Evolutionary conservation across 2,329 filamentous ascomycete species (phyloP).

Genomic region (Scedosporium minutisporum): DNA sequence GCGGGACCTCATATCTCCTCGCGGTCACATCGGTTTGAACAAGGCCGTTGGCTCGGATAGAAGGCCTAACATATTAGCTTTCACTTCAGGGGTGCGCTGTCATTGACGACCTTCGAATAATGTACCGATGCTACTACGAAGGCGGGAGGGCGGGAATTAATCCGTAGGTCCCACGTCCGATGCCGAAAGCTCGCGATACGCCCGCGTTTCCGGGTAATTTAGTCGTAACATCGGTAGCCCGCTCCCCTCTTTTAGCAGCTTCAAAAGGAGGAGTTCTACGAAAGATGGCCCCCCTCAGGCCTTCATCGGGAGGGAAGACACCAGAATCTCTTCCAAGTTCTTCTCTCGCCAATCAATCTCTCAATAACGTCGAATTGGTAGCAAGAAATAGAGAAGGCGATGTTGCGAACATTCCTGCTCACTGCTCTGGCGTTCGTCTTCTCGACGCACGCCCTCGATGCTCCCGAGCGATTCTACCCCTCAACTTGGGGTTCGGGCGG

Average conservation of each 20-base stretch:
- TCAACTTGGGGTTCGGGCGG: conserved; percentile 1
- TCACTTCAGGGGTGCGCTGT: background rate
- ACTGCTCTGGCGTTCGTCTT: background rate
- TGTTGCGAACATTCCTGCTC: background rate
- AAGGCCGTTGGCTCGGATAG: background rate
- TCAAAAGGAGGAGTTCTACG: background rate
- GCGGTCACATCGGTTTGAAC: background rate
- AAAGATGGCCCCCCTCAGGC: background rate
- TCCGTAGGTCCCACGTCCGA: background rate
- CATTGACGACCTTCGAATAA: background rate
- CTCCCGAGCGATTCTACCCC: conserved; percentile 1
- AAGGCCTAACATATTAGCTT: background rate
- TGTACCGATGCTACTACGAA: no score
- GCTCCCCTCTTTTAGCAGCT: background rate
- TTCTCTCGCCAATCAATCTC: background rate
- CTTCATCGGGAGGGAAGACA: background rate
- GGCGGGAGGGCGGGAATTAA: background rate
- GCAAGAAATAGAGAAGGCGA: background rate
- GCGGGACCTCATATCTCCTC: background rate
- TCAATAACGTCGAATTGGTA: background rate
- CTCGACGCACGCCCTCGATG: background rate
- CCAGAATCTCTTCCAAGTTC: no score
- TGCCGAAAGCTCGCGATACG: background rate
- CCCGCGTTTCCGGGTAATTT: background rate
- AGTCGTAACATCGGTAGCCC: background rate